Evolutionary conservation across 23 red algal species (phyloP).

Genomic region (Gracilaria vermiculophylla): DNA sequence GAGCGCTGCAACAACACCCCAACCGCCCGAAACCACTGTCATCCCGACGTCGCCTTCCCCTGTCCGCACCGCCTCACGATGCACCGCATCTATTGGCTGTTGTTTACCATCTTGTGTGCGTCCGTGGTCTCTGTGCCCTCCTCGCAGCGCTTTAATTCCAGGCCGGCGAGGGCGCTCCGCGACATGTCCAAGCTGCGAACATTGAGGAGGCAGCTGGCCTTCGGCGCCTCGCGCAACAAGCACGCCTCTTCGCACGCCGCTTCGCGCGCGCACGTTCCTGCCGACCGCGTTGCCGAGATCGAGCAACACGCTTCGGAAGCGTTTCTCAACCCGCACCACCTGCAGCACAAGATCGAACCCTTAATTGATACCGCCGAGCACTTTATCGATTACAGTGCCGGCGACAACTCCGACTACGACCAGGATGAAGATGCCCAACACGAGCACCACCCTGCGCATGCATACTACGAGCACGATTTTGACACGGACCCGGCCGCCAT

Average conservation of each 20-base stretch:
- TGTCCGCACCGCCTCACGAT: neutral
- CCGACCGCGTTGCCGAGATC: neutral
- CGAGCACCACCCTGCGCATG: neutral
- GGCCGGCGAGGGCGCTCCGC: neutral
- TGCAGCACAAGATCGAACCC: slow-evolving; percentile 3
- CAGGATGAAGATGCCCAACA: neutral
- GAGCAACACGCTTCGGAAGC: neutral
- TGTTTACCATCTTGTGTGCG: neutral
- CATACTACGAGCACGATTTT: neutral
- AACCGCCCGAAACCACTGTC: too few species aligned
- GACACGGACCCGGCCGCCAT: neutral
- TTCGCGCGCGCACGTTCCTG: neutral
- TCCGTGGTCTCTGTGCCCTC: slow-evolving; percentile 1
- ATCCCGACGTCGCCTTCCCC: neutral
- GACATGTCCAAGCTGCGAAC: neutral
- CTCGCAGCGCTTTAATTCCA: neutral
- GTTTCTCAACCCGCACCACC: neutral
- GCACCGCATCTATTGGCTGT: neutral
- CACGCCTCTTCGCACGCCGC: neutral
- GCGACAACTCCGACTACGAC: neutral
- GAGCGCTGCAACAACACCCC: neutral
- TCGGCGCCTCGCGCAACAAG: neutral
- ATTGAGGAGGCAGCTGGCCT: neutral
- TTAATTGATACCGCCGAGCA: neutral
- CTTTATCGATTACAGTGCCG: neutral